Evolutionary conservation across 352 stramenopile species (phyloP).

Genomic region (Lagenidium sp.): DNA sequence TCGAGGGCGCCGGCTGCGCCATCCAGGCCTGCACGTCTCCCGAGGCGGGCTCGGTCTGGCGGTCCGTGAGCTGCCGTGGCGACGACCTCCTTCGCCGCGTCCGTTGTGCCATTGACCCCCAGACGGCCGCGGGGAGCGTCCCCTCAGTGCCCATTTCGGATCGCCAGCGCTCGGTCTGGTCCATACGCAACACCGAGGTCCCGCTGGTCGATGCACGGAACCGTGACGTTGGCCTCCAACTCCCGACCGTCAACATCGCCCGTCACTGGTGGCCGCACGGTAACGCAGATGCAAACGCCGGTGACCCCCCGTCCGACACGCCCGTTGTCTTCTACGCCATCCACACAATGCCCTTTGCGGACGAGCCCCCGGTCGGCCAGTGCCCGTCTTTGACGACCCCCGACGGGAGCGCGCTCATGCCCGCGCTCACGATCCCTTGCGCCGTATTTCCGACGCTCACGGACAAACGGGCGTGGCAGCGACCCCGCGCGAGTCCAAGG

Average conservation of each 20-base stretch:
- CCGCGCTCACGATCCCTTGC: conserved; percentile 17
- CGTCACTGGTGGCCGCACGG: conserved; percentile 5
- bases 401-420: conserved; percentile 7
- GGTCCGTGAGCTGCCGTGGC: conserved; percentile 7
- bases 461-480: neutral
- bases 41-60: conserved; percentile 7
- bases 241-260: conserved; percentile 12
- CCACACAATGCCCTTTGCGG: conserved; percentile 12
- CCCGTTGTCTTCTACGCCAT: conserved; percentile 4
- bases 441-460: conserved; percentile 6
- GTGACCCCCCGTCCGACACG: neutral
- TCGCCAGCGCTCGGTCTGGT: conserved; percentile 9
- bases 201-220: too few species aligned
- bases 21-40: conserved; percentile 12
- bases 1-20: conserved; percentile 13
- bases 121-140: neutral
- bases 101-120: conserved; percentile 14
- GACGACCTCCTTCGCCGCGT: conserved; percentile 2
- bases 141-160: conserved; percentile 1
- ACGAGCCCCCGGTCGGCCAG: conserved; percentile 15
- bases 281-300: conserved; percentile 1
- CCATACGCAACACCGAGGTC: conserved; percentile 10
- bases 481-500: neutral
- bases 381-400: conserved; percentile 6
- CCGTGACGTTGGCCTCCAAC: too few species aligned